These are phyloP conservation scores for Vitis hybrid DNA, from an alignment of 177 flowering plant genomes.

Conservation along the genomic window DNA sequence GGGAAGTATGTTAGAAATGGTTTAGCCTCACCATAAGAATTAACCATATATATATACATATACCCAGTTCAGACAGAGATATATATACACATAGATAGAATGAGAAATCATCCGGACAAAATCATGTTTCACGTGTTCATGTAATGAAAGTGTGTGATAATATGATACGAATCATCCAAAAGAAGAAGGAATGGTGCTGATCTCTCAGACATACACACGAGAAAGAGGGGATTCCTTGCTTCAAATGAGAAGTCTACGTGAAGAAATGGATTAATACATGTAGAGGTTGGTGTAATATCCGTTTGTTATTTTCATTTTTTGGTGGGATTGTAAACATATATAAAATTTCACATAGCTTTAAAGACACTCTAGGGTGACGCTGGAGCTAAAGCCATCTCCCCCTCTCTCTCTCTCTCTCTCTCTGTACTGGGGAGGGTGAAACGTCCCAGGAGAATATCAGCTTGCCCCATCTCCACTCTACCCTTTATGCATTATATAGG, in stretches of 20 bases:
- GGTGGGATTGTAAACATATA: constrained; percentile 17
- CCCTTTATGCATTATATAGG: constrained; percentile 1
- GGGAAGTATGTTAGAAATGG: too few species aligned
- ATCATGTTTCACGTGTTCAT: too few species aligned
- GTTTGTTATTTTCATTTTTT: constrained; percentile 17
- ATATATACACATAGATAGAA: too few species aligned
- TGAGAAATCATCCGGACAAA: too few species aligned
- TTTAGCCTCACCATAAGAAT: too few species aligned
- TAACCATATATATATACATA: too few species aligned
- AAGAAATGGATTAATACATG: constrained; percentile 24
- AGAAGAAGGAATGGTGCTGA: too few species aligned
- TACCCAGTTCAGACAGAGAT: too few species aligned
- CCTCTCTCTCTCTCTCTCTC: constrained; percentile 26
- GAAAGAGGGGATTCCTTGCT: constrained; percentile 29
- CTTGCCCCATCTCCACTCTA: constrained; percentile 67
- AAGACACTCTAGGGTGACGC: constrained; percentile 51
- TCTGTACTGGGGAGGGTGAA: constrained; percentile 34
- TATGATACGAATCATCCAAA: too few species aligned
- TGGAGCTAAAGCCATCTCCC: constrained; percentile 29
- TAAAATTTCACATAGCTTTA: constrained; percentile 30
- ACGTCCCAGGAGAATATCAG: constrained; percentile 38
- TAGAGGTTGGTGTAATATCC: constrained; percentile 11
- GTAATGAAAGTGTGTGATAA: too few species aligned
- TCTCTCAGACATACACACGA: neutral
- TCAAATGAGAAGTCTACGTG: constrained; percentile 39